A percentile compares a stretch with the other conserved stretches of the same genome.
phyloP scores from a whole-genome alignment of 169 alveolate species.

The Plasmodium vivax region DNA sequence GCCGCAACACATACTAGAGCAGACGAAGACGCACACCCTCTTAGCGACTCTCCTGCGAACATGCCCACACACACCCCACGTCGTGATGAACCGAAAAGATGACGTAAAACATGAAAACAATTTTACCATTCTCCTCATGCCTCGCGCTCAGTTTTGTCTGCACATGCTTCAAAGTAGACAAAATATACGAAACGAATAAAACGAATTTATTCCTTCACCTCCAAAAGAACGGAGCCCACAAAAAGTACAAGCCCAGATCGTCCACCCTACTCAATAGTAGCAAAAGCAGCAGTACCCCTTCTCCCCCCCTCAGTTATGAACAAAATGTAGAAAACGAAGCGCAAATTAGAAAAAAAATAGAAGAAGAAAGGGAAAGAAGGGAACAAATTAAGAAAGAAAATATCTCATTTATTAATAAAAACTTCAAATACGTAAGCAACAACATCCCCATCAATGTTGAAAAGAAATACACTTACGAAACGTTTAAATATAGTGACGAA shows the following conservation, averaged over 20 bases:
- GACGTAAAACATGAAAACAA: slow-evolving; percentile 68
- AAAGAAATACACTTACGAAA: slow-evolving; percentile 48
- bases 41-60: neutral
- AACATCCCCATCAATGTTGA: slow-evolving; percentile 65
- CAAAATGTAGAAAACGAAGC: slow-evolving; percentile 39
- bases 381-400: slow-evolving; percentile 54
- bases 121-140: slow-evolving; percentile 15
- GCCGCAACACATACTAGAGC: neutral
- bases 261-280: neutral
- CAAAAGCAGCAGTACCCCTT: neutral
- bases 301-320: neutral
- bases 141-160: slow-evolving; percentile 29
- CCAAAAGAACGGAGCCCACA: neutral
- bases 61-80: neutral
- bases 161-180: slow-evolving; percentile 47
- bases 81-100: slow-evolving; percentile 31
- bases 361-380: slow-evolving; percentile 29
- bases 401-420: slow-evolving; percentile 6
- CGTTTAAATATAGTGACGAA: slow-evolving; percentile 64
- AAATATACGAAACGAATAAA: slow-evolving; percentile 15
- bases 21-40: neutral
- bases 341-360: slow-evolving; percentile 46
- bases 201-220: slow-evolving; percentile 12
- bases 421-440: slow-evolving; percentile 55
- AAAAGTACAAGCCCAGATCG: slow-evolving; percentile 13